These are phyloP conservation scores for Geranomyces variabilis DNA, from an alignment of 192 early-diverging fungal species.

Conservation along the genomic window DNA sequence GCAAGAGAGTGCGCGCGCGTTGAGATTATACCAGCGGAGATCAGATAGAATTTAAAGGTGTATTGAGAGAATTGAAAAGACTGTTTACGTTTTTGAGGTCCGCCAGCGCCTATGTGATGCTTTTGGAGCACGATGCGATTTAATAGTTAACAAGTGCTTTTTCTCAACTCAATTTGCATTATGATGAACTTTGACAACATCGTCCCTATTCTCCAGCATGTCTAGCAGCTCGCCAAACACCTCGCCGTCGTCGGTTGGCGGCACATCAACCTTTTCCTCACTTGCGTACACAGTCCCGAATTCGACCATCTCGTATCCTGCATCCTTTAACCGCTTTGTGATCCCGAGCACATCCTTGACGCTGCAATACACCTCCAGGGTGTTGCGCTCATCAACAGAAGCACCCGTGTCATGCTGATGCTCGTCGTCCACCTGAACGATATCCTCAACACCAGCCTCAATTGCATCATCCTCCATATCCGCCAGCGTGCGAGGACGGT, in stretches of 20 bases:
- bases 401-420: too few relatives aligned
- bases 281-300: conserved; percentile 63
- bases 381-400: neutral
- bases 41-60: too few relatives aligned
- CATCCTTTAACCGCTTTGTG: conserved; percentile 43
- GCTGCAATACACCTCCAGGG: conserved; percentile 62
- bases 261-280: conserved; percentile 46
- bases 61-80: too few relatives aligned
- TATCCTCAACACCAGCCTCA: conserved; percentile 69
- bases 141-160: too few relatives aligned
- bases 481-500: conserved; percentile 8
- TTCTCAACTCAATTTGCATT: too few relatives aligned
- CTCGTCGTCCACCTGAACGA: conserved; percentile 31
- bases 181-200: conserved; percentile 62
- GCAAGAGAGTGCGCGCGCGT: too few relatives aligned
- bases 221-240: conserved; percentile 54
- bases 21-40: too few relatives aligned
- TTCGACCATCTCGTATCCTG: conserved; percentile 59
- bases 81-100: too few relatives aligned
- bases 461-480: conserved; percentile 59
- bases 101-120: too few relatives aligned
- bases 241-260: conserved; percentile 49
- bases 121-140: too few relatives aligned
- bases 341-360: conserved; percentile 55
- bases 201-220: conserved; percentile 63